Percentiles rank a stretch among this genome's conserved stretches.
Conservation (phyloP, 2,329 filamentous ascomycete species). For the Sphaerulina vaccinii region DNA sequence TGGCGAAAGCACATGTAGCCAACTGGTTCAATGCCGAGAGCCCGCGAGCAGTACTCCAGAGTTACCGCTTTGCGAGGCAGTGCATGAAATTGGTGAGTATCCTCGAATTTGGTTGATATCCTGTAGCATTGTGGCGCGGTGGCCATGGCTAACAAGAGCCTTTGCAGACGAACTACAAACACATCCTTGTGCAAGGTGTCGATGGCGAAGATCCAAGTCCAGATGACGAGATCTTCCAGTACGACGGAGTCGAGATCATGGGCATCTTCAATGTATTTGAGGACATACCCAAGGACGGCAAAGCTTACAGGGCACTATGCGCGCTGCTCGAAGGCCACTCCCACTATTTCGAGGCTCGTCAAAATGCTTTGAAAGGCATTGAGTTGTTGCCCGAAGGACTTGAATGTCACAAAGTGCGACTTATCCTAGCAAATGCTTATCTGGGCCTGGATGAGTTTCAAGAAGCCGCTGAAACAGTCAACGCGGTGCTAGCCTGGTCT, state of each 20-base stretch:
- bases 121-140: no score
- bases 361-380: neutral
- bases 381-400: neutral
- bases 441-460: neutral
- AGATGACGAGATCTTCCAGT: neutral
- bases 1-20: conserved; percentile 4
- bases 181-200: neutral
- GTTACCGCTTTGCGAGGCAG: conserved; percentile 5
- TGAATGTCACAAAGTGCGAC: neutral
- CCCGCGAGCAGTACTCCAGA: neutral
- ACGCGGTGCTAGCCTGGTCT: neutral
- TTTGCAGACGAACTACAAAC: neutral
- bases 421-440: neutral
- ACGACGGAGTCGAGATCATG: neutral
- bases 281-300: conserved; percentile 2
- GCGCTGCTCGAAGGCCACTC: neutral
- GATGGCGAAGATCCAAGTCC: neutral
- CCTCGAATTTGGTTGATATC: no score
- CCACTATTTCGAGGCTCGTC: conserved; percentile 1
- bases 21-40: conserved; percentile 4
- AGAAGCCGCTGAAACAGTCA: neutral
- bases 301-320: conserved; percentile 4
- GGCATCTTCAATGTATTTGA: conserved; percentile 5
- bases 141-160: neutral
- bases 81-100: conserved; percentile 6